Base-by-base conservation (phyloP, 352 stramenopile species). In the Peronospora farinosa region DNA sequence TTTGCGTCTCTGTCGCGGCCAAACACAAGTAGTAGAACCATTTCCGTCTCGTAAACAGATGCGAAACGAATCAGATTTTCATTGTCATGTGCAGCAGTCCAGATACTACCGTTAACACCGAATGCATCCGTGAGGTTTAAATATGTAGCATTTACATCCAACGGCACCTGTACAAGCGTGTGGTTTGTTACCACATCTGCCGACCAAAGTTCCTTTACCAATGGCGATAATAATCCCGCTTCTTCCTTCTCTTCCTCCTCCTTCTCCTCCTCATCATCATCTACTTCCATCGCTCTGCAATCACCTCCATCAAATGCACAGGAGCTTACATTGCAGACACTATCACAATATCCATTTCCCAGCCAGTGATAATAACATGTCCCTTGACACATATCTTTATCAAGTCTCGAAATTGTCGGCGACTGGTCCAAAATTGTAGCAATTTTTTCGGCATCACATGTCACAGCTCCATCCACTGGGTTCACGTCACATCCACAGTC, bases 401-500 rank as follows among this genome's bases (percentile, higher is more conserved):
- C 43, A 1, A 82, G 61, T 28, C 74, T 79, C 0, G 63, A 56
- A 1, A 66, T 62, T 15, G 73, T 79, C 6, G 76, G 68, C n/a
- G 51, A 45, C 1, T 65, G 57, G 36, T 90, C 79, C 31, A 74
- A 46, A 30, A 90, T 82, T 30, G 39, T 69, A 1, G 72, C 74
- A 47, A 89, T 71, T 50, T 85, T 86, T 13, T 74, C 67, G 0
- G 64, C 45, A 32, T 90, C 73, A 54, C 79, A 90, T 13, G 41
- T 64, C 11, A 90, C 62, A 0, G 56, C 30, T 35, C 74, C 79
- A 28, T 83, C 61, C 4, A 75, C 21, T 15, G 54, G 31, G 30
- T 65, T 65, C 35, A 89, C 74, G 16, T 86, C 61, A 54, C 86
- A 90, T 33, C 87, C 85, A 63, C 93, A 98, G 66, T 98, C 93